These are phyloP conservation scores for Ephemerocybe angulata DNA, from an alignment of 768 basidiomycete species.

Conservation along the genomic window DNA sequence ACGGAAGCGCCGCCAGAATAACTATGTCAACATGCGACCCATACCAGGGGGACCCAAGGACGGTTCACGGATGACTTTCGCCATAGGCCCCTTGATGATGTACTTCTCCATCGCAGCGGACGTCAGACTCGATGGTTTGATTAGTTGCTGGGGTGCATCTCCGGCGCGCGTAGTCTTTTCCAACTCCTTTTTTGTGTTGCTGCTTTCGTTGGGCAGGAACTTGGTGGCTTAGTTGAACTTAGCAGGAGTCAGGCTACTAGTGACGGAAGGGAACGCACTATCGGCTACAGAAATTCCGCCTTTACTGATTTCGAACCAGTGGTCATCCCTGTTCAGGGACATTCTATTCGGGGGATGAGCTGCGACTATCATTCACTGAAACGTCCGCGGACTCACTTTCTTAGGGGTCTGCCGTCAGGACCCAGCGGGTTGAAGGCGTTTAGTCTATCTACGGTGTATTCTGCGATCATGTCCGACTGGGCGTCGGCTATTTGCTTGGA, in stretches of 20 bases:
- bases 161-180: neutral
- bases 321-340: constrained; percentile 53
- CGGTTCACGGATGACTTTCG: constrained; percentile 40
- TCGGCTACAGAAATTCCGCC: constrained; percentile 57
- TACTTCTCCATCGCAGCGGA: constrained; percentile 44
- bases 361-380: constrained; percentile 2
- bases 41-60: constrained; percentile 24
- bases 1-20: neutral
- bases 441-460: constrained; percentile 42
- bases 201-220: neutral
- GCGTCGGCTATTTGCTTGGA: constrained; percentile 46
- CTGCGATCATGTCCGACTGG: constrained; percentile 47
- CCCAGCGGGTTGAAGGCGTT: constrained; percentile 55
- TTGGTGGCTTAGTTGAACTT: neutral
- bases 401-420: constrained; percentile 54
- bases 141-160: constrained; percentile 10
- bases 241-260: neutral
- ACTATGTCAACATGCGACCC: constrained; percentile 16
- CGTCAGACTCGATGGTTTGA: constrained; percentile 22
- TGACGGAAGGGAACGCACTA: constrained; percentile 13
- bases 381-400: constrained; percentile 47
- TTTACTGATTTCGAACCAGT: constrained; percentile 61
- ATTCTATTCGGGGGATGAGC: constrained; percentile 27
- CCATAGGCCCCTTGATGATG: constrained; percentile 52
- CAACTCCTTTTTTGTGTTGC: neutral